Percentiles rank a stretch among this genome's conserved stretches.
Evolutionary conservation across 805 yeast species (phyloP).

Genomic region (Maudiozyma pseudohumilis): DNA sequence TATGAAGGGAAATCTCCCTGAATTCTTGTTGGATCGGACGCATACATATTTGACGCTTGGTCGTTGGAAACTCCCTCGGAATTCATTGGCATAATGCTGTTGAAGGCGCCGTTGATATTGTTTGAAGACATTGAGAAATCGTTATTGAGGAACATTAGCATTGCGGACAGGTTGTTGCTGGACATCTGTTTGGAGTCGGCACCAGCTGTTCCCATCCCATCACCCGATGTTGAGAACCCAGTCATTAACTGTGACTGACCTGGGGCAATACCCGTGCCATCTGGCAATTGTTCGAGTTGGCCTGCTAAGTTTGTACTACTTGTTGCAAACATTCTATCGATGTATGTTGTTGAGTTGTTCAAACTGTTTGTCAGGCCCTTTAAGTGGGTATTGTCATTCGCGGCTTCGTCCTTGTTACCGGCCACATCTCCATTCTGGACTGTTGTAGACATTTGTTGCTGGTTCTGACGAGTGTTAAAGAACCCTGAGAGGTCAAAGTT

Average conservation of each 20-base stretch:
- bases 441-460: not conserved
- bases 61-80: not conserved
- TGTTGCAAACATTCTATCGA: conserved; percentile 20
- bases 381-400: not conserved
- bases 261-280: not conserved
- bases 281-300: not conserved
- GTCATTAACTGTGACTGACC: not conserved
- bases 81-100: not conserved
- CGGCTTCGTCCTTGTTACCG: not conserved
- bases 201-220: too few relatives aligned
- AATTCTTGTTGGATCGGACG: not conserved
- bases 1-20: not conserved
- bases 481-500: conserved; percentile 16
- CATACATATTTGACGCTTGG: not conserved
- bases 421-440: not conserved
- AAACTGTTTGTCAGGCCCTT: not conserved
- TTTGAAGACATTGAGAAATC: conserved; percentile 7
- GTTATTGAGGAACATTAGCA: conserved; percentile 9
- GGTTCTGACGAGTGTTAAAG: conserved; percentile 1
- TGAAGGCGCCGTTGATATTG: conserved; percentile 4
- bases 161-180: conserved; percentile 5
- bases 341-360: conserved; percentile 3
- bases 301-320: conserved; percentile 18
- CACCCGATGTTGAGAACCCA: not conserved
- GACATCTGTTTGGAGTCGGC: too few relatives aligned